Evolutionary conservation across 352 stramenopile genomes (phyloP), one percentile per base, ranked within the genome.

Genomic region (Elongisporangium prolatum): DNA sequence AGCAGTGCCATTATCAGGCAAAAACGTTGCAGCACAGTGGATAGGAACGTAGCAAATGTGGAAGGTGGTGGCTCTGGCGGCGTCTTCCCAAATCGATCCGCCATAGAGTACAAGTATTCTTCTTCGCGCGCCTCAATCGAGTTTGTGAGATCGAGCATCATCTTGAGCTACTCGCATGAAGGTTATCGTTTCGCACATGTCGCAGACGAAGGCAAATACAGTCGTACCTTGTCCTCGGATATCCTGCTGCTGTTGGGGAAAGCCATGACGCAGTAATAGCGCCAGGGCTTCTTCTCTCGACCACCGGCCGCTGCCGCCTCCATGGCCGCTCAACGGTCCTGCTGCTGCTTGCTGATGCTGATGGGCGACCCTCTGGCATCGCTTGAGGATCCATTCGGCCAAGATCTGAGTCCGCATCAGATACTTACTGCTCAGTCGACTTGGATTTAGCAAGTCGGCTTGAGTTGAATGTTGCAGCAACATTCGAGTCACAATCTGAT

Each of bases 231-330:
- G 14, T 89, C 77, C 5, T 56, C 56, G 21, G 67, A 40, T 16
- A 80, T 60, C 18, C 53, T 21, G 48, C 68, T 71, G 59, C 60
- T 68, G 21, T 68, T 66, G 18, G 78, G 77, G 37, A 89, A 83
- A 2, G 60, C 63, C 64, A 89, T 69, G 21, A 80, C 74, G 61
- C 77, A 91, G 69, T 82, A 88, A 67, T 71, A 89, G 49, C 80
- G 77, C 79, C 81, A 91, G 11, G 81, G 79, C 69, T 88, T 87
- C 55, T 77, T 74, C 34, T 44, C 34, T 44, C 34, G 34, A 25
- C 57, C 44, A 3, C 55, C 18, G 0, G 64, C 51, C 38, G 49
- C 44, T 37, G 49, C 59, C 28, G 51, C 58, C 17, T 44, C 34
- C 34, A 44, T 44, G 34, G 11, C 34, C 34, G 34, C 34, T 17